These are phyloP conservation scores for Yamadazyma diospyri DNA, from an alignment of 1,139 yeast genomes.

Conservation along the genomic window DNA sequence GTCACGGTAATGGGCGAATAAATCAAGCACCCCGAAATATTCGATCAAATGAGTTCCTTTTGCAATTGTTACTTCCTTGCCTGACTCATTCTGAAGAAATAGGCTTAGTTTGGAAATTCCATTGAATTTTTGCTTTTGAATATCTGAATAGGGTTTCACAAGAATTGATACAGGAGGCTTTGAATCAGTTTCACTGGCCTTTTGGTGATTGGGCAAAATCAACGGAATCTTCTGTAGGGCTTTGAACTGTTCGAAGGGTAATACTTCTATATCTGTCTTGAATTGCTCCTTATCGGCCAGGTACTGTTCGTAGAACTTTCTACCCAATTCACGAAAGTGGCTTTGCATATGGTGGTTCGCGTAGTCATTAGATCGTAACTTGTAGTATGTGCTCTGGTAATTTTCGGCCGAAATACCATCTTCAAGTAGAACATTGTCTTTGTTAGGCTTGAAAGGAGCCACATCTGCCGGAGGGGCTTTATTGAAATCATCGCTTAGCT, in stretches of 20 bases:
- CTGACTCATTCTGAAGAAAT: constrained; percentile 29
- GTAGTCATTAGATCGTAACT: constrained; percentile 45
- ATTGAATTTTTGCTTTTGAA: constrained; percentile 59
- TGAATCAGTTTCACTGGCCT: constrained; percentile 20
- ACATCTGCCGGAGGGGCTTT: constrained; percentile 10
- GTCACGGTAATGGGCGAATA: constrained; percentile 55
- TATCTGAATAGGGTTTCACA: constrained; percentile 50
- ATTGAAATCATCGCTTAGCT: constrained; percentile 17
- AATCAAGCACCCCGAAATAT: constrained; percentile 69
- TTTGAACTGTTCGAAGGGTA: constrained; percentile 26
- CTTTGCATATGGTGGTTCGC: constrained; percentile 36
- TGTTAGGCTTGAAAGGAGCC: constrained; percentile 29
- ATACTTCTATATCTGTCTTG: constrained; percentile 18
- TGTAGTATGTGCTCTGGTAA: constrained; percentile 50
- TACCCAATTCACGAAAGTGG: constrained; percentile 22
- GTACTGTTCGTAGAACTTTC: constrained; percentile 15
- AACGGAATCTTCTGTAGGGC: constrained; percentile 29
- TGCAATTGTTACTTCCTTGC: constrained; percentile 27
- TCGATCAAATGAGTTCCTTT: constrained; percentile 58
- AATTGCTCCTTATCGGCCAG: constrained; percentile 12
- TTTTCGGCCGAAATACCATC: constrained; percentile 45
- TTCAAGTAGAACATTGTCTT: constrained; percentile 36
- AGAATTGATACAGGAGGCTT: constrained; percentile 21
- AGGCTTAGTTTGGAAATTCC: constrained; percentile 74
- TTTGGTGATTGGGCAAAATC: constrained; percentile 32